Base-by-base conservation (phyloP, 768 basidiomycete species). In the Suillus alpinus region DNA sequence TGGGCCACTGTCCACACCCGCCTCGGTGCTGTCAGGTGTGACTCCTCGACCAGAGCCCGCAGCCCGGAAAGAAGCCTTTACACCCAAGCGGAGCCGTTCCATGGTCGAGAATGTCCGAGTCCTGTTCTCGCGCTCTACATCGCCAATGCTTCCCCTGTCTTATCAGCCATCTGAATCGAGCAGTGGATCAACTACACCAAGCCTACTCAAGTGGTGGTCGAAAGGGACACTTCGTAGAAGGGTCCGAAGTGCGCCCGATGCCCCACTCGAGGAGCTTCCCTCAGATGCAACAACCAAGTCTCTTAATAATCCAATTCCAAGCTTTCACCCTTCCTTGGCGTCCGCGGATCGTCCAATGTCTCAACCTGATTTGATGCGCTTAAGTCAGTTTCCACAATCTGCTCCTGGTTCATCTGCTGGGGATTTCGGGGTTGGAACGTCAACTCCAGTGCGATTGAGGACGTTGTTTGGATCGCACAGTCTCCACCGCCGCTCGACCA, bases 31-130 rank as follows among this genome's bases (percentile, higher is more conserved):
- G 43, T 61, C 65, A 13, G 34, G 55, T 63, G 65, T 59, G 55
- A 64, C 62, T 39, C 67, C 57, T 40, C 76, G 49, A 59, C 68
- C 67, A 57, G 77, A 73, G 60, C 68, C 63, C 71, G 60, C 59
- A 44, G 63, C 60, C 31, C 65, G 53, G 52, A 68, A 56, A 46
- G 66, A 65, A n/a, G 65, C 64, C 50, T 72, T 59, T 53, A 65
- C 63, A 29, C 80, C 80, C 12, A 80, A 79, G 63, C 76, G 80
- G 44, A 73, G 78, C 55, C 76, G 81, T 31, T 86, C 84, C 14
- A 79, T 90, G 72, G 82, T 86, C 51, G 84, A 81, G 63, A 87
- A 85, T 65, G 83, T 89, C 59, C 82, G 79, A 65, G 83, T 78
- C 20, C 76, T 90, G 57, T 88, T 90, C 65, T 76, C 83, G 56